phyloP scores from a whole-genome alignment of 805 yeast species.

The Yarrowia sp. region DNA sequence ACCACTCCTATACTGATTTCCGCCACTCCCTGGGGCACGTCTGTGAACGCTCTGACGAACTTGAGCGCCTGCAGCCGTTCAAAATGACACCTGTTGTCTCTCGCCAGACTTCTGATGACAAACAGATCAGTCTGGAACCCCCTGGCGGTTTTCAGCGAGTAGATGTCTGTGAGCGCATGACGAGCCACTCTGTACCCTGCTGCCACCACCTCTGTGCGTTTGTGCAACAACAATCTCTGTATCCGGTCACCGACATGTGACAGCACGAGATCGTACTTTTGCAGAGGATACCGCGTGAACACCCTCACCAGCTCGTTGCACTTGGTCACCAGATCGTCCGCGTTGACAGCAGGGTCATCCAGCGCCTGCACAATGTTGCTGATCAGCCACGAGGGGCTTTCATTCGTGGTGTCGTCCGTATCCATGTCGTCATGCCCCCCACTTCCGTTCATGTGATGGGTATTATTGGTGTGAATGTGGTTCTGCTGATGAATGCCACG shows the following conservation, averaged over 20 bases:
- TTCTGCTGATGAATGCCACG: constrained; percentile 2
- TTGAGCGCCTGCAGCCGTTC: constrained; percentile 83
- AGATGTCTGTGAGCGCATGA: constrained; percentile 62
- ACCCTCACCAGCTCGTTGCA: constrained; percentile 71
- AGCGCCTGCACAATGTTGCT: constrained; percentile 67
- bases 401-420: constrained; percentile 30
- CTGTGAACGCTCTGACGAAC: constrained; percentile 67
- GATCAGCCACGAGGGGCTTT: constrained; percentile 65
- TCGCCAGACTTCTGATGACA: constrained; percentile 68
- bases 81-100: constrained; percentile 59
- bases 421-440: constrained; percentile 31
- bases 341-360: constrained; percentile 59
- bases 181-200: constrained; percentile 80
- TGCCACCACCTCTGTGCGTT: constrained; percentile 67
- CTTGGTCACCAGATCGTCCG: constrained; percentile 59
- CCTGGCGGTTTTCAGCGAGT: constrained; percentile 62
- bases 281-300: constrained; percentile 62
- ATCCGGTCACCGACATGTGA: constrained; percentile 54
- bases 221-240: constrained; percentile 65
- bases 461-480: neutral
- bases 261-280: constrained; percentile 66
- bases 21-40: constrained; percentile 59
- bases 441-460: neutral
- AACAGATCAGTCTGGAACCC: constrained; percentile 66
- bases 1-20: constrained; percentile 68